Evolutionary conservation across 1,284 basidiomycete species (phyloP).

Genomic region (Trichosporon coremiiforme): DNA sequence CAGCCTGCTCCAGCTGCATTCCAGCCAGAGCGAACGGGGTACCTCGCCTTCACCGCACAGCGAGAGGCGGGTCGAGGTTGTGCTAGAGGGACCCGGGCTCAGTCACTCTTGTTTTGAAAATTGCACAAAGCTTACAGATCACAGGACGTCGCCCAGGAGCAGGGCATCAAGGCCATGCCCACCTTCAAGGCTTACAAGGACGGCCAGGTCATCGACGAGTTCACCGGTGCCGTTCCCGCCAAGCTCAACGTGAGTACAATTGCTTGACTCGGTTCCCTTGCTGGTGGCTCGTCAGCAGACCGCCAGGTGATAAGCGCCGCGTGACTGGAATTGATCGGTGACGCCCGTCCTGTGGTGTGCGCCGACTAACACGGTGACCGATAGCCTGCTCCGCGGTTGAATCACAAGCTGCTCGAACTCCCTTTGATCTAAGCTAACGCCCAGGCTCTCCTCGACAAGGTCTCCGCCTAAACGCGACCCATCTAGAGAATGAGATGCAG

Average conservation of each 20-base stretch:
- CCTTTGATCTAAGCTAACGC: conserved; percentile 4
- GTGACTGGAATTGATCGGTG: no score
- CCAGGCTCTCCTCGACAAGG: conserved; percentile 40
- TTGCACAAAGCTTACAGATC: conserved; percentile 4
- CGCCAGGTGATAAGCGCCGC: no score
- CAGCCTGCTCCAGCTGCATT: neutral
- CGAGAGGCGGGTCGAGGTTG: no score
- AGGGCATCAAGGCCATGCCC: conserved; percentile 77
- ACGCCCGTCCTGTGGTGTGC: no score
- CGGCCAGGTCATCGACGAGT: conserved; percentile 65
- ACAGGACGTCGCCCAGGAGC: conserved; percentile 63
- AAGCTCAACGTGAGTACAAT: conserved; percentile 58
- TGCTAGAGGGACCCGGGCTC: no score
- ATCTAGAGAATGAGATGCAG: conserved; percentile 14
- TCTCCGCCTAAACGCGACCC: conserved; percentile 22
- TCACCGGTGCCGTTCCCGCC: conserved; percentile 66
- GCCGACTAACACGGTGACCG: no score
- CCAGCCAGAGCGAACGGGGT: neutral
- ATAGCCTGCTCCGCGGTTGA: no score
- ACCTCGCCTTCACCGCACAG: neutral
- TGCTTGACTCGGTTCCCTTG: no score
- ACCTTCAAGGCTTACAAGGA: conserved; percentile 74
- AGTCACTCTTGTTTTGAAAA: neutral
- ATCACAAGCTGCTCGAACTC: no score
- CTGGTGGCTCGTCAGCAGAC: no score